phyloP scores from a whole-genome alignment of 129 eudicot species.

The Tagetes erecta region DNA sequence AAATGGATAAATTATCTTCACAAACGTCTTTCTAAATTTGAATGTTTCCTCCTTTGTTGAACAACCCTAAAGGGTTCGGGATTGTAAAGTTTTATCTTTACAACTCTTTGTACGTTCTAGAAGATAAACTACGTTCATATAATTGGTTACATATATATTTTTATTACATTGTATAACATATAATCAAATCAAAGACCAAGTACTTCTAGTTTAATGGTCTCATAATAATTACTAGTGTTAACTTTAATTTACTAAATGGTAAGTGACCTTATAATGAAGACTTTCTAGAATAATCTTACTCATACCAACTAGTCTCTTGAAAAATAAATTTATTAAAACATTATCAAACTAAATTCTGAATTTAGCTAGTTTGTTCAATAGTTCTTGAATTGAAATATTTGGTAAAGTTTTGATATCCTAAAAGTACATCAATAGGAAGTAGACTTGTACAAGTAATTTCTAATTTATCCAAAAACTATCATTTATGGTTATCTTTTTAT shows the following conservation, averaged over 20 bases:
- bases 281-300: too few relatives aligned
- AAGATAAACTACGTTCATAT: background rate
- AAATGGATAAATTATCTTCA: background rate
- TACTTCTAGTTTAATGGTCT: too few relatives aligned
- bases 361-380: background rate
- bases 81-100: background rate
- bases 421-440: background rate
- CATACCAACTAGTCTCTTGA: too few relatives aligned
- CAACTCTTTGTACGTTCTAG: background rate
- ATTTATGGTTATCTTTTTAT: slow-evolving; percentile 3
- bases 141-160: background rate
- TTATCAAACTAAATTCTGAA: too few relatives aligned
- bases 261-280: too few relatives aligned
- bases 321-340: too few relatives aligned
- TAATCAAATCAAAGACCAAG: too few relatives aligned
- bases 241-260: background rate
- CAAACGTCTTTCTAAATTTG: slow-evolving; percentile 5
- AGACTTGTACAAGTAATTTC: background rate
- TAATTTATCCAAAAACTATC: background rate
- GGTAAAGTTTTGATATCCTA: background rate
- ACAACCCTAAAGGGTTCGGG: background rate
- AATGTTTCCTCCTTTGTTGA: background rate
- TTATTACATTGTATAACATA: too few relatives aligned
- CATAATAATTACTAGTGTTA: too few relatives aligned
- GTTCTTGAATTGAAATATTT: background rate